Conservation (phyloP, 2,329 filamentous ascomycete genomes). For the Neodidymelliopsis sp. region DNA sequence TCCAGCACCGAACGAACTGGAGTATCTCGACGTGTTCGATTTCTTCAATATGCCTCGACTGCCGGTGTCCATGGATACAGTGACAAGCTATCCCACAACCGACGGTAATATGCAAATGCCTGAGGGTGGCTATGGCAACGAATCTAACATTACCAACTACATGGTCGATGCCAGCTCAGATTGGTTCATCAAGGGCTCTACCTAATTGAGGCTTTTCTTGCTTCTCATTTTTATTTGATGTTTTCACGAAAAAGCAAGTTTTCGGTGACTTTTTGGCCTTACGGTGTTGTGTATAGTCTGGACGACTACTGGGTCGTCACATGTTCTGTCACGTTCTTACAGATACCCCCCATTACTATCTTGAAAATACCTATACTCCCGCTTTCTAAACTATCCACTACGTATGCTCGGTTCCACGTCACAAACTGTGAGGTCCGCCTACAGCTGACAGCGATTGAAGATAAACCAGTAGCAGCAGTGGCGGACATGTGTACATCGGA, state of each 20-base stretch:
- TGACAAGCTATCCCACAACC: slow-evolving; percentile 38
- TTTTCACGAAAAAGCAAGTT: slow-evolving; percentile 1
- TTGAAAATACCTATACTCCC: slow-evolving; percentile 1
- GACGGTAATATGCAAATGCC: slow-evolving; percentile 38
- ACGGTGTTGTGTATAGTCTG: slow-evolving; percentile 3
- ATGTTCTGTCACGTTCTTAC: slow-evolving; percentile 9
- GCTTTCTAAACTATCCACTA: background rate
- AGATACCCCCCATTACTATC: slow-evolving; percentile 19
- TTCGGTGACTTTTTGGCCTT: background rate
- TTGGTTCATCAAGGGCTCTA: slow-evolving; percentile 64
- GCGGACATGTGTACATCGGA: background rate
- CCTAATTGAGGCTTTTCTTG: slow-evolving; percentile 3
- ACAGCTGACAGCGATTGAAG: too few relatives aligned
- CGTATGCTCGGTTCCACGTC: background rate
- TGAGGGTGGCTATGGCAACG: slow-evolving; percentile 56
- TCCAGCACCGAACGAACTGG: slow-evolving; percentile 81
- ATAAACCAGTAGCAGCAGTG: too few relatives aligned
- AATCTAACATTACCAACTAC: slow-evolving; percentile 81
- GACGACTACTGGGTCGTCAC: slow-evolving; percentile 3
- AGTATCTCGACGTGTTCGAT: slow-evolving; percentile 91
- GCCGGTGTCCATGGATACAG: slow-evolving; percentile 51
- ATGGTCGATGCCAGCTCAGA: slow-evolving; percentile 77
- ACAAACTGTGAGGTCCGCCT: too few relatives aligned
- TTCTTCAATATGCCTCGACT: slow-evolving; percentile 92
- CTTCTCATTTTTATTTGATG: background rate